Conservation (phyloP, 192 early-diverging fungal species). For the Paraglomus brasilianum region DNA sequence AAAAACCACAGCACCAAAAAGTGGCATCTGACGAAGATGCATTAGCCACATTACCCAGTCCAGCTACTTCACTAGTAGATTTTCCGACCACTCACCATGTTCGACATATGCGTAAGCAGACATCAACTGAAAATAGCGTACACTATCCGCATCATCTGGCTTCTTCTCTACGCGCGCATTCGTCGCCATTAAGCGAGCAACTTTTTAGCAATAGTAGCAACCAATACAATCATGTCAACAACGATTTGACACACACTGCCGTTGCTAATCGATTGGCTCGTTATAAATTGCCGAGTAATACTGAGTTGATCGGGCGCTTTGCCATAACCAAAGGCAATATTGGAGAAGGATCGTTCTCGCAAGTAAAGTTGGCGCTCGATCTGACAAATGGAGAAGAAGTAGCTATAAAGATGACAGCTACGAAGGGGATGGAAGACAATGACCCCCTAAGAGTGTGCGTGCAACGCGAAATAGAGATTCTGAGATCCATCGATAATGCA, state of each 20-base stretch:
- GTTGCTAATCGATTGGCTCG: not conserved
- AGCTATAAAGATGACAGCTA: conserved; percentile 58
- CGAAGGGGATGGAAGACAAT: conserved; percentile 43
- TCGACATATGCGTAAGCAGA: not conserved
- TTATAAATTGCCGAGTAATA: not conserved
- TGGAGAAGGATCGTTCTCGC: conserved; percentile 57
- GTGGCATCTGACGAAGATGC: conserved; percentile 11
- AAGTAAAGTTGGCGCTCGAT: conserved; percentile 60
- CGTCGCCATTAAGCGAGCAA: too few species aligned
- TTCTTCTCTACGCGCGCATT: not conserved
- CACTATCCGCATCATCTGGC: not conserved
- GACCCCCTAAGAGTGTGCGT: conserved; percentile 42
- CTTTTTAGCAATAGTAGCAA: not conserved
- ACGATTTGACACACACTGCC: not conserved
- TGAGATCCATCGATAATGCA: conserved; percentile 61
- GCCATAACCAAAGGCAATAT: conserved; percentile 36
- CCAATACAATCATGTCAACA: not conserved
- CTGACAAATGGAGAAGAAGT: conserved; percentile 45
- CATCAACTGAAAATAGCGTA: not conserved
- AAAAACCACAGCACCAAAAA: conserved; percentile 11
- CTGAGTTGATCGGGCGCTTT: conserved; percentile 22
- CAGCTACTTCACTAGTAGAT: conserved; percentile 22
- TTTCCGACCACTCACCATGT: not conserved
- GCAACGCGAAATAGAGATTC: conserved; percentile 40
- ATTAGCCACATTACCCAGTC: conserved; percentile 25